Evolutionary conservation across 257 asterid genomes (phyloP).

Genomic region (Solanum paucissectum): DNA sequence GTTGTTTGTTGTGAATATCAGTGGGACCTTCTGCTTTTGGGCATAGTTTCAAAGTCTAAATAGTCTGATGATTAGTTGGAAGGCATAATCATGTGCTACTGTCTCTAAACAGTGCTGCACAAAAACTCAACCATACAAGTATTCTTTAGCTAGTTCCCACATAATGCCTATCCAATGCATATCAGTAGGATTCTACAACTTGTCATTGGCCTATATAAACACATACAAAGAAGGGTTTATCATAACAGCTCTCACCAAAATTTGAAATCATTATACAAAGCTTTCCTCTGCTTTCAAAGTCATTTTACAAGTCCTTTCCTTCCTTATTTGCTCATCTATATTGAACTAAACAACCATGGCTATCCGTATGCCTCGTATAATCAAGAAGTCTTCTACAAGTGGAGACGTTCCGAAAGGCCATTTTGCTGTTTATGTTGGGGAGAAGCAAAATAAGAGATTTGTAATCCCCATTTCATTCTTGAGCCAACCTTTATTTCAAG

Average conservation of each 20-base stretch:
- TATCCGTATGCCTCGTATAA: constrained; percentile 2
- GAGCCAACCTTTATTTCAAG: constrained; percentile 15
- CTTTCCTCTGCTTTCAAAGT: not conserved
- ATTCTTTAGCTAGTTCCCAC: not conserved
- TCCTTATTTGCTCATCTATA: not conserved
- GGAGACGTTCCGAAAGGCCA: constrained; percentile 19
- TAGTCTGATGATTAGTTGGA: not conserved
- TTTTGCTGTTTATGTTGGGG: constrained; percentile 23
- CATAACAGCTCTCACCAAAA: not conserved
- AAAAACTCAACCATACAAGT: constrained; percentile 1
- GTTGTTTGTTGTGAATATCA: not conserved
- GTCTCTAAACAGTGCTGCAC: not conserved
- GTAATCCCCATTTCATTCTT: constrained; percentile 17
- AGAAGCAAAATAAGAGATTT: constrained; percentile 13
- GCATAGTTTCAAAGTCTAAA: not conserved
- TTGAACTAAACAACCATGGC: constrained; percentile 4
- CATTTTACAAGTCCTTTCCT: not conserved
- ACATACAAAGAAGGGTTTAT: not conserved
- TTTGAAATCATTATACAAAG: not conserved
- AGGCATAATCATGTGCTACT: not conserved
- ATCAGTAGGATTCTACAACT: not conserved
- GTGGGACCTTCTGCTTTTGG: not conserved
- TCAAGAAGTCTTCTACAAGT: not conserved
- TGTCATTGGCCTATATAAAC: not conserved
- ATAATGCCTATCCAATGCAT: not conserved